Percentiles rank a stretch among this genome's conserved stretches.
Conservation (phyloP, 371 early-diverging fungal genomes). For the Cokeromyces recurvatus region DNA sequence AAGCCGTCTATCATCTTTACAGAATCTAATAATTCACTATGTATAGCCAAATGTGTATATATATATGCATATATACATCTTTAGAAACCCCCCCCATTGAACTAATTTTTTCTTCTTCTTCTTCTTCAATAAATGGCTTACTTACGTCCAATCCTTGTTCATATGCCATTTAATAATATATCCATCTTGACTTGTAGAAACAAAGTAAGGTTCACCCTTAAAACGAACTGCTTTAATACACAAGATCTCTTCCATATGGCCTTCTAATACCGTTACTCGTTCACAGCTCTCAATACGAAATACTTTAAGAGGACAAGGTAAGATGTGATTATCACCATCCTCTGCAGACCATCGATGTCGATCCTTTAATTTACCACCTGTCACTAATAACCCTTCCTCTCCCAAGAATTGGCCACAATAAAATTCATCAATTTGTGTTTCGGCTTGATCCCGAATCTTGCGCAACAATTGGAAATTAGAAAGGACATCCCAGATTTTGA, state of each 20-base stretch:
- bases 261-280: slow-evolving; percentile 66
- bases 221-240: slow-evolving; percentile 72
- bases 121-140: not conserved
- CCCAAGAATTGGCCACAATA: slow-evolving; percentile 75
- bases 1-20: slow-evolving; percentile 72
- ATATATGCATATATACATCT: no score
- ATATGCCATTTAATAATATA: slow-evolving; percentile 86
- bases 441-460: slow-evolving; percentile 70
- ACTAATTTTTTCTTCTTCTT: no score
- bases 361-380: slow-evolving; percentile 66
- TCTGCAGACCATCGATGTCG: slow-evolving; percentile 79
- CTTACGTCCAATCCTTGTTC: slow-evolving; percentile 62
- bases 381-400: slow-evolving; percentile 6
- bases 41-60: not conserved
- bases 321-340: slow-evolving; percentile 88
- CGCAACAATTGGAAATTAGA: slow-evolving; percentile 52
- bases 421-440: slow-evolving; percentile 85
- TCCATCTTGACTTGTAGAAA: slow-evolving; percentile 92
- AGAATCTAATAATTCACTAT: slow-evolving; percentile 43
- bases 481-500: slow-evolving; percentile 75
- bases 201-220: slow-evolving; percentile 72
- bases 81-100: no score
- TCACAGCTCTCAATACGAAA: slow-evolving; percentile 73
- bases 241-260: slow-evolving; percentile 85
- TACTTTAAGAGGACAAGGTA: slow-evolving; percentile 86